phyloP scores from a whole-genome alignment of 2,329 filamentous ascomycete genomes.

The Ascomycota sp. region DNA sequence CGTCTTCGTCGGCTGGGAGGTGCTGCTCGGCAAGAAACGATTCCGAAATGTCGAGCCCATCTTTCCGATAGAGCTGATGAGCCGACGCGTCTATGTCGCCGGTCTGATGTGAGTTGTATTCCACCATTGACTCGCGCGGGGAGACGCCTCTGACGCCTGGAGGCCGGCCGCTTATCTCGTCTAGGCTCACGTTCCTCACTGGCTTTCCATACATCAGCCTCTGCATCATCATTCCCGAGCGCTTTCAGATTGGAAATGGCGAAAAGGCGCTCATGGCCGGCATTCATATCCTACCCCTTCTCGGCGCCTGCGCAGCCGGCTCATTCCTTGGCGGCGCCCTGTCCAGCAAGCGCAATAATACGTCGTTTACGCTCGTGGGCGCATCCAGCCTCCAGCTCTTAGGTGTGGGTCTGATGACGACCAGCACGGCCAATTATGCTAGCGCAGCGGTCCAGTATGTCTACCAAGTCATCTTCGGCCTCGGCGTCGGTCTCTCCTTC shows the following conservation, averaged over 20 bases:
- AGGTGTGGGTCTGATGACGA: conserved; percentile 27
- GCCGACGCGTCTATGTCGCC: conserved; percentile 25
- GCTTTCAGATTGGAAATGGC: conserved; percentile 35
- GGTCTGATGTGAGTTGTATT: conserved; percentile 21
- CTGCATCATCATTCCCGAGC: conserved; percentile 34
- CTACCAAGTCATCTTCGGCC: conserved; percentile 32
- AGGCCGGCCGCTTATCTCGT: background rate
- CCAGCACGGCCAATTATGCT: conserved; percentile 12
- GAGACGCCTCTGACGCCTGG: background rate
- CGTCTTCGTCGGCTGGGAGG: conserved; percentile 28
- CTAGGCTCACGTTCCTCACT: conserved; percentile 30
- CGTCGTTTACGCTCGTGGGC: conserved; percentile 24
- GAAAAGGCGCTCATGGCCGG: conserved; percentile 30
- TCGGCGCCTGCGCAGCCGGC: conserved; percentile 31
- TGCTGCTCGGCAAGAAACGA: conserved; percentile 16
- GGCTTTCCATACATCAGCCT: conserved; percentile 35
- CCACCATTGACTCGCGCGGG: no score
- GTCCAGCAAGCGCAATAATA: conserved; percentile 30
- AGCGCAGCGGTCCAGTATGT: conserved; percentile 24
- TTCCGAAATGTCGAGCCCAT: conserved; percentile 25
- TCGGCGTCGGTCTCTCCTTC: conserved; percentile 36
- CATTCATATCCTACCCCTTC: conserved; percentile 33
- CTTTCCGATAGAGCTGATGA: conserved; percentile 27
- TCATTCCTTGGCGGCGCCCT: conserved; percentile 31
- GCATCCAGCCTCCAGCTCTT: conserved; percentile 29